These are phyloP conservation scores for Mycena maculata DNA, from an alignment of 768 basidiomycete genomes.

Conservation along the genomic window DNA sequence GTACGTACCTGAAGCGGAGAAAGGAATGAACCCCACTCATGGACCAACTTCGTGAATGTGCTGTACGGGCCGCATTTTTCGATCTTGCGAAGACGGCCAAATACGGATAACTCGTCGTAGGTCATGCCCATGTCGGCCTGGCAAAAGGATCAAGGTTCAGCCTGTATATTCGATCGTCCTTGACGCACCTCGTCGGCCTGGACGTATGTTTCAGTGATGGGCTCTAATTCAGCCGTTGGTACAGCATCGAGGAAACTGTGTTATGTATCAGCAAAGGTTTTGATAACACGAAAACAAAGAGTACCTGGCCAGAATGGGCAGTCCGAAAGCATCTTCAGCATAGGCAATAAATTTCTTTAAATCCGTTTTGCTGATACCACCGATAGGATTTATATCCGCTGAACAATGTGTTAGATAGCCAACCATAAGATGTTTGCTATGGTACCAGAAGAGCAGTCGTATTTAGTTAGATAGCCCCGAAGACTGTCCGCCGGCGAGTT, in stretches of 20 bases:
- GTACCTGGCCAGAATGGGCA: conserved; percentile 86
- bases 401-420: conserved; percentile 10
- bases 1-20: conserved; percentile 81
- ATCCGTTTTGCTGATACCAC: conserved; percentile 97
- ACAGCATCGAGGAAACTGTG: conserved; percentile 89
- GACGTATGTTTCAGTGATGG: conserved; percentile 92
- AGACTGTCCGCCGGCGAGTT: conserved; percentile 60
- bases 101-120: conserved; percentile 94
- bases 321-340: conserved; percentile 79
- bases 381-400: conserved; percentile 99
- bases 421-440: neutral
- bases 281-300: conserved; percentile 21
- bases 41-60: conserved; percentile 94
- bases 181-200: conserved; percentile 91
- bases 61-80: conserved; percentile 98
- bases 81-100: conserved; percentile 92
- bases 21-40: conserved; percentile 90
- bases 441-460: conserved; percentile 92
- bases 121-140: conserved; percentile 99
- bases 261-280: neutral
- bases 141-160: conserved; percentile 17
- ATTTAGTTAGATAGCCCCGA: conserved; percentile 97
- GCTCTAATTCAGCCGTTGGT: conserved; percentile 97
- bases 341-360: conserved; percentile 95
- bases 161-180: neutral